phyloP scores from a whole-genome alignment of 2,329 filamentous ascomycete species.

The Colletotrichum lupini region DNA sequence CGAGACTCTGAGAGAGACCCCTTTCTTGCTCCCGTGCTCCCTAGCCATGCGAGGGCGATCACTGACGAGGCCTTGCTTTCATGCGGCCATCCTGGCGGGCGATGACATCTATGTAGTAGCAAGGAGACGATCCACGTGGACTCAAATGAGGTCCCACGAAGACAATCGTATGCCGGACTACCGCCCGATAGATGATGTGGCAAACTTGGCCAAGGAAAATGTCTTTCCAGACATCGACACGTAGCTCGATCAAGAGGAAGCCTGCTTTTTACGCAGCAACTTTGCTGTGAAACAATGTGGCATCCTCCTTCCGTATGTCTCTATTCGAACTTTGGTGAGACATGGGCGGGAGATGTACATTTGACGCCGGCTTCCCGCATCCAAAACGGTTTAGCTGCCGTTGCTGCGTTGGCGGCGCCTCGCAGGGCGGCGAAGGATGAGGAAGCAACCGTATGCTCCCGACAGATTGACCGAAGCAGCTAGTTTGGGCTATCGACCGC shows the following conservation, averaged over 20 bases:
- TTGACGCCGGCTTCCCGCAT: conserved; percentile 22
- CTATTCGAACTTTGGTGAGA: conserved; percentile 14
- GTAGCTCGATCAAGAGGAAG: conserved; percentile 4
- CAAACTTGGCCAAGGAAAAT: conserved; percentile 21
- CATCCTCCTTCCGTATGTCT: conserved; percentile 19
- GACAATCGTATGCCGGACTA: background rate
- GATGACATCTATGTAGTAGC: conserved; percentile 15
- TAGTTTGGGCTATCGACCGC: background rate
- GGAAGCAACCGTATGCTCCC: background rate
- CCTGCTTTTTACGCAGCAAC: background rate
- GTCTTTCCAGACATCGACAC: conserved; percentile 11
- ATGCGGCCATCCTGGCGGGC: conserved; percentile 14
- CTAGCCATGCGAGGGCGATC: conserved; percentile 8
- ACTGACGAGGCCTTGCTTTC: background rate
- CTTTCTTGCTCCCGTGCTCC: background rate
- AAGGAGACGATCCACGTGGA: conserved; percentile 4
- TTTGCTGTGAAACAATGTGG: conserved; percentile 4
- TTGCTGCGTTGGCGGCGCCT: conserved; percentile 33
- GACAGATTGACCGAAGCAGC: conserved; percentile 1
- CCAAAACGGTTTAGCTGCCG: conserved; percentile 12
- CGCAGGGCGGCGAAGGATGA: conserved; percentile 23
- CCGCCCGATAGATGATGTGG: conserved; percentile 23
- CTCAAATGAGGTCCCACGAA: background rate
- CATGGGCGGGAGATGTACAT: conserved; percentile 24
- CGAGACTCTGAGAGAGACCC: background rate